phyloP scores from a whole-genome alignment of 192 early-diverging fungal species.

The Spizellomyces punctatus region DNA sequence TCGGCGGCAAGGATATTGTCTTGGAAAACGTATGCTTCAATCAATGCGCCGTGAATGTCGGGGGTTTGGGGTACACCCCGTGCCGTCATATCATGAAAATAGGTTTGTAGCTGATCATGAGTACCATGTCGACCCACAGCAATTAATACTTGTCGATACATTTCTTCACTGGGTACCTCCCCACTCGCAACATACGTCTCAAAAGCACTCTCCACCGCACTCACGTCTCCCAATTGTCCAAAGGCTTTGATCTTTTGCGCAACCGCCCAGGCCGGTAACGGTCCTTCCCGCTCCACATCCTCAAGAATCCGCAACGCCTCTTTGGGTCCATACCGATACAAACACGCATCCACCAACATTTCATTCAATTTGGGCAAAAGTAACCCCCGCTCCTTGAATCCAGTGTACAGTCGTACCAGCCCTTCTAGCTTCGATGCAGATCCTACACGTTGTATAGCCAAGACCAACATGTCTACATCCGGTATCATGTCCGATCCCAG shows the following conservation, averaged over 20 bases:
- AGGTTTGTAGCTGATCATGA: neutral
- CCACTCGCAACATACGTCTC: neutral
- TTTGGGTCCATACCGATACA: too few relatives aligned
- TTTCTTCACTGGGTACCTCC: neutral
- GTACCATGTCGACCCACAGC: neutral
- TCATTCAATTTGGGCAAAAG: too few relatives aligned
- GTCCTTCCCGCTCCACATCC: too few relatives aligned
- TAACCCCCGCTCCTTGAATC: neutral
- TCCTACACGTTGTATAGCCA: too few relatives aligned
- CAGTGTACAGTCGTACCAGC: neutral
- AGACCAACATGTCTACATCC: too few relatives aligned
- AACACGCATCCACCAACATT: too few relatives aligned
- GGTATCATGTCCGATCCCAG: neutral
- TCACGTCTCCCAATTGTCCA: neutral
- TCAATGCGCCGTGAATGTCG: neutral
- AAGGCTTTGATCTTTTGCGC: neutral
- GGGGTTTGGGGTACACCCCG: neutral
- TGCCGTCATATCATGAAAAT: neutral
- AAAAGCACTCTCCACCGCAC: neutral
- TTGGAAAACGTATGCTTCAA: neutral
- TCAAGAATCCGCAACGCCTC: too few relatives aligned
- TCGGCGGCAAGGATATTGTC: neutral
- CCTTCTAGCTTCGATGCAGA: neutral
- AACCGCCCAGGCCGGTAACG: too few relatives aligned
- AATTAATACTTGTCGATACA: neutral